Evolutionary conservation across 768 basidiomycete genomes (phyloP).

Genomic region (Trametes cubensis): DNA sequence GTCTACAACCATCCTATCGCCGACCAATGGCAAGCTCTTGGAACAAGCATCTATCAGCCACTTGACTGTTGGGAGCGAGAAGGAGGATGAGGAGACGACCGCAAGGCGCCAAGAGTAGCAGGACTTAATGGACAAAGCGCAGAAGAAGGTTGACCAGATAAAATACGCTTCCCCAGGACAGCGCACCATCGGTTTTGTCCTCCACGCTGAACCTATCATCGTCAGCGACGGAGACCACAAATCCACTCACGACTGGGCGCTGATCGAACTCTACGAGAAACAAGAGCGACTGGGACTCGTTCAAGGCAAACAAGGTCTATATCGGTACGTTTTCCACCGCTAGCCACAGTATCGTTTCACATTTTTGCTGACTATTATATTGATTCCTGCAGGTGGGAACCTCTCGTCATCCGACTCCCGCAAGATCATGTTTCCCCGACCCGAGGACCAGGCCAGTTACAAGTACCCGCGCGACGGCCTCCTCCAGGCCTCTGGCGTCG

Average conservation of each 20-base stretch:
- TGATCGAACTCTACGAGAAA: slow-evolving; percentile 36
- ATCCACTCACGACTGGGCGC: slow-evolving; percentile 40
- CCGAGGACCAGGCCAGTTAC: slow-evolving; percentile 8
- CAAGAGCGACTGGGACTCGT: slow-evolving; percentile 38
- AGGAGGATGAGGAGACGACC: no score
- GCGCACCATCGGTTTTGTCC: slow-evolving; percentile 40
- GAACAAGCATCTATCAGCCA: no score
- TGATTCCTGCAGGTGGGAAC: neutral
- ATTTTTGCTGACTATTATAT: neutral
- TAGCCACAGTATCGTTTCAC: no score
- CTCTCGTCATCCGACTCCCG: neutral
- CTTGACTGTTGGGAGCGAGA: no score
- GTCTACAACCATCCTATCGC: no score
- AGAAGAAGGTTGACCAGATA: slow-evolving; percentile 25
- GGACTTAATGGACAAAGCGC: no score
- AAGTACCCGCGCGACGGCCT: slow-evolving; percentile 32
- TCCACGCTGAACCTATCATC: slow-evolving; percentile 35
- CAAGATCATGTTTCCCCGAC: slow-evolving; percentile 18
- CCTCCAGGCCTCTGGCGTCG: slow-evolving; percentile 25
- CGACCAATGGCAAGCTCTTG: no score
- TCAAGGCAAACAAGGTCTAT: slow-evolving; percentile 38
- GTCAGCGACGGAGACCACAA: slow-evolving; percentile 29
- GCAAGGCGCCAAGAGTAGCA: no score
- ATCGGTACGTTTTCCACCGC: slow-evolving; percentile 20
- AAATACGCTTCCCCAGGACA: slow-evolving; percentile 22